A percentile compares a stretch with the other conserved stretches of the same genome.
Conservation (phyloP, 176 grass and related monocot genomes). For the Areca catechu region DNA sequence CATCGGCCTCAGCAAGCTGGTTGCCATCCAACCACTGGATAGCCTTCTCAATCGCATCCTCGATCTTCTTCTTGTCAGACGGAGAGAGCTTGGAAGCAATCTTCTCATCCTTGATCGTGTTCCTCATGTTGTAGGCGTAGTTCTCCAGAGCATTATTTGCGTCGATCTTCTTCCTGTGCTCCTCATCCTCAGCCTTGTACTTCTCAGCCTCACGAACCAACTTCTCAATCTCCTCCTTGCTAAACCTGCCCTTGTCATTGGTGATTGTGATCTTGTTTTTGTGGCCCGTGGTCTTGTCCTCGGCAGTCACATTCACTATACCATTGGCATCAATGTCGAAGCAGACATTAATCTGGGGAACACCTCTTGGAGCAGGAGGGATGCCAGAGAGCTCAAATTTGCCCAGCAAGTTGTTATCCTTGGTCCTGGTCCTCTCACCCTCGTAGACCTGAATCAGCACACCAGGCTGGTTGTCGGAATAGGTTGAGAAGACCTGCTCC, state of each 20-base stretch:
- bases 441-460: too few species aligned
- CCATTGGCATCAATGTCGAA: not conserved
- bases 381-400: too few species aligned
- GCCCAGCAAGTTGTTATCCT: too few species aligned
- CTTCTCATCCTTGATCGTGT: not conserved
- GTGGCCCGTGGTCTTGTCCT: constrained; percentile 2
- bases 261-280: constrained; percentile 4
- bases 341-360: not conserved
- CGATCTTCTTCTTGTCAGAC: not conserved
- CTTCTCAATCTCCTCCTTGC: not conserved
- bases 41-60: not conserved
- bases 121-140: constrained; percentile 6
- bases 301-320: not conserved
- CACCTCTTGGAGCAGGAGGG: too few species aligned
- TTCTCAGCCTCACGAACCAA: not conserved
- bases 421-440: too few species aligned
- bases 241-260: not conserved
- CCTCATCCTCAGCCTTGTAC: not conserved
- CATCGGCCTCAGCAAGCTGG: not conserved
- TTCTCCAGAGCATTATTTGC: constrained; percentile 2
- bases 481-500: too few species aligned
- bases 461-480: too few species aligned
- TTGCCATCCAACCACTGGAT: not conserved
- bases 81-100: not conserved
- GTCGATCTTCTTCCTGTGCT: not conserved